Evolutionary conservation across 2,329 filamentous ascomycete species (phyloP), one percentile per base, ranked within the genome.

Genomic region (Claviceps capensis): DNA sequence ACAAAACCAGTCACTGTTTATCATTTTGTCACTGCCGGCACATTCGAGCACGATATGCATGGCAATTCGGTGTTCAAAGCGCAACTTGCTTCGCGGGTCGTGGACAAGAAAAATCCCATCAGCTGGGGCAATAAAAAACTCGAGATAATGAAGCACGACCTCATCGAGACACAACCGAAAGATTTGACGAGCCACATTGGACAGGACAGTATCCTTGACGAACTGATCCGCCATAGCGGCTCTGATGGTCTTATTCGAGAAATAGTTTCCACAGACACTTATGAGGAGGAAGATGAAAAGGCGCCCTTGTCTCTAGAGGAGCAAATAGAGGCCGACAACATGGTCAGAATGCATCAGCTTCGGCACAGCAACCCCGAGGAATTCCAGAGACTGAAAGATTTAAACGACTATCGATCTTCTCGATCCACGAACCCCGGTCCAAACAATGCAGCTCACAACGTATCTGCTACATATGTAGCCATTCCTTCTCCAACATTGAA

Each of bases 1-100:
- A 72, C 69, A 40, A 93, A 90, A 59, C 74, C 78, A 0, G 89
- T 95, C 1, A 90, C 79, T 62, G 88, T 96, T 1, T 96, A 96
- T 67, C 84, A 85, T 17, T 81, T 96, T 55, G 71, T 89, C 26
- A 72, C 81, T 11, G 86, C 82, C 2, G 89, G 88, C 1, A 93
- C 88, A 0, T 89, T 85, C 58, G 89, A 96, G 63, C 79, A 84
- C 42, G 75, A 76, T 9, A 69, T 94, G 47, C 81, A 89, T 58
- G 85, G 87, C 64, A 81, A 79, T 55, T 76, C 83, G 1, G 72
- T 94, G 1, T 95, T 89, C 76, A 96, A 96, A 66, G 82, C 76
- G 36, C 86, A 93, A 62, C 73, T 96, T 45, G 80, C 87, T 4
- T 80, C 78, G 41, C 80, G 87, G 14, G 86, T 95, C 1, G 83